These are phyloP conservation scores for Lithospermum erythrorhizon DNA, from an alignment of 257 asterid species.

Conservation along the genomic window DNA sequence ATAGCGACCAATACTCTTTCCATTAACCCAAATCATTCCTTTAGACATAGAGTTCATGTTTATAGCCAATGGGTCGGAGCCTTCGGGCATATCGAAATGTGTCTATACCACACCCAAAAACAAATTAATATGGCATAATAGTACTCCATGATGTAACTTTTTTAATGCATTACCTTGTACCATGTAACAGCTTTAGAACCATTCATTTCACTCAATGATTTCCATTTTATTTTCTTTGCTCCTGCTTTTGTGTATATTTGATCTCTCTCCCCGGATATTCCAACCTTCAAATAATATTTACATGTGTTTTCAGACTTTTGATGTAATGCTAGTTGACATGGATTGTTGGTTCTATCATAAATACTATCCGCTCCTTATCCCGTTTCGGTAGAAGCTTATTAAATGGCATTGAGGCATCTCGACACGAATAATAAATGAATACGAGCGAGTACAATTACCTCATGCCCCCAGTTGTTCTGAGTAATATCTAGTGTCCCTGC, in stretches of 20 bases:
- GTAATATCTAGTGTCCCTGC: conserved; percentile 81
- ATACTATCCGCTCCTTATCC: too few species aligned
- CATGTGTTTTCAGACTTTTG: too few species aligned
- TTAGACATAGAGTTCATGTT: conserved; percentile 60
- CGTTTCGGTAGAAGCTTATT: too few species aligned
- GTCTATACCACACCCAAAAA: conserved; percentile 25
- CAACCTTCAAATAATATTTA: conserved; percentile 29
- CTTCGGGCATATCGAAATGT: conserved; percentile 74
- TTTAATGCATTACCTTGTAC: conserved; percentile 61
- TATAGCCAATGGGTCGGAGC: conserved; percentile 55
- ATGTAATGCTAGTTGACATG: too few species aligned
- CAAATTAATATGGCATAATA: too few species aligned
- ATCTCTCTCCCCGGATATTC: conserved; percentile 49
- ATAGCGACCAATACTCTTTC: conserved; percentile 69
- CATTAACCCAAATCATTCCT: conserved; percentile 90
- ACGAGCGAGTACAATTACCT: conserved; percentile 21
- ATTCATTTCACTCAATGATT: conserved; percentile 17
- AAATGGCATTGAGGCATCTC: background rate
- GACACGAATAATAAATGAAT: too few species aligned
- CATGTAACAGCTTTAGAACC: conserved; percentile 51
- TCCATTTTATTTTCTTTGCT: conserved; percentile 46
- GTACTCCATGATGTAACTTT: background rate
- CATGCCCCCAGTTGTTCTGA: conserved; percentile 54
- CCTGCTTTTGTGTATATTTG: conserved; percentile 55
- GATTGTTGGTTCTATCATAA: too few species aligned